Evolutionary conservation across 345 rosid genomes (phyloP), one percentile per base, ranked within the genome.

Genomic region (Dimocarpus longan): DNA sequence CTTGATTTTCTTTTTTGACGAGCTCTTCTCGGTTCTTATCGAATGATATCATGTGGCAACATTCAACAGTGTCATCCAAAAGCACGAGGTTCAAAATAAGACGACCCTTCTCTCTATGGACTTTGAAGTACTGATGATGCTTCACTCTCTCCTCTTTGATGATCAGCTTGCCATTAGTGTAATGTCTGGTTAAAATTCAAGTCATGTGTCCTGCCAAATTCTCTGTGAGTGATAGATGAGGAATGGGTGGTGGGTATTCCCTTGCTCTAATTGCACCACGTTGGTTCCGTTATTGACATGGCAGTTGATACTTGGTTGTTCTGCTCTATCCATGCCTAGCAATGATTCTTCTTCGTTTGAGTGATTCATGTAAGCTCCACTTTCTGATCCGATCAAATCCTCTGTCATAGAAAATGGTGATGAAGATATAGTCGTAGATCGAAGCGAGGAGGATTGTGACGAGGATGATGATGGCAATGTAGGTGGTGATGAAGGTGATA

Each of bases 231-330:
- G 89, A 87, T 15, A 89, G 81, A 12, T 75, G 66, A 6, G 89
- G 86, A 40, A 91, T 85, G 16, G 84, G 76, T 32, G 90, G 92
- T 16, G 94, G 92, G 46, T 78, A 88, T 54, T 77, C 83, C 66
- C 64, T 79, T 62, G 16, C 56, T 62, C 13, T 62, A 70, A 37
- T 26, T 57, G 46, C 37, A 21, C 22, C 2, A 8, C 32, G 68
- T 48, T 62, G 73, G 22, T 70, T 54, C 11, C 40, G 60, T 71
- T 79, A 10, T 39, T 56, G 39, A 15, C 28, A 39, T 50, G 8
- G 7, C 4, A 28, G 32, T 6, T 10, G 21, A 1, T 4, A 44
- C 3, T 5, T 3, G 12, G 22, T 40, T 60, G 15, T 9, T 22
- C 28, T 19, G 71, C 37, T 32, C 37, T 32, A 32, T 32, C 37